Base-by-base conservation (phyloP, 2,329 filamentous ascomycete species). In the Exophiala phaeomuriformis region DNA sequence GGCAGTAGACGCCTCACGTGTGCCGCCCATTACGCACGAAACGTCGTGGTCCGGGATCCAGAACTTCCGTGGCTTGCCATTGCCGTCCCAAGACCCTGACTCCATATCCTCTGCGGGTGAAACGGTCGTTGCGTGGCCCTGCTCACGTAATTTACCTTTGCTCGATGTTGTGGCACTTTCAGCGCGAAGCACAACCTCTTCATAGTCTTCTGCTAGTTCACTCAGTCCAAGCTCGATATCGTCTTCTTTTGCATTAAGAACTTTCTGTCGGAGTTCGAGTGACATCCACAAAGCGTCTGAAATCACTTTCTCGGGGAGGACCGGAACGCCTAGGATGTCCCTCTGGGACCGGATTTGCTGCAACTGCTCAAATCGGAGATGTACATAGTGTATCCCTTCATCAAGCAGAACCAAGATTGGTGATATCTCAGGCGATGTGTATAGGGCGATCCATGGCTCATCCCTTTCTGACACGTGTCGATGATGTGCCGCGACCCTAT, bases 301-400 rank as follows among this genome's bases (percentile, higher is more conserved):
- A 36, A 80, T 75, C 44, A 80, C 76, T 50, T 73, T 73, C 48
- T 80, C 77, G 1, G 77, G 75, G 64, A 81, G 70, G 33, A 80
- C 72, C 1, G 77, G 77, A 2, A 80, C 64, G 3, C 77, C 77
- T 45, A 81, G 72, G 9, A 75, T 66, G 60, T 82, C 78, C 42
- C 72, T 71, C 27, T 77, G 70, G 47, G 64, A 67, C 7, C 73
- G 71, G 51, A 81, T 80, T 59, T 74, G 76, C 56, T 81, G 77
- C 5, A 82, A 65, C 55, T 80, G 77, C 59, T 81, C 79, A 55
- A 80, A 81, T 35, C 77, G 74, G 60, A 82, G 72, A 63, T 82
- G 79, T 2, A 80, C 71, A 65, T 81, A 82, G 61, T 81, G 78
- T 5, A 82, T 79, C 0, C 78, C 79, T 65, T 80, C 76, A 53